Evolutionary conservation across 1,284 basidiomycete species (phyloP).

Genomic region (Neolentinus lepideus): DNA sequence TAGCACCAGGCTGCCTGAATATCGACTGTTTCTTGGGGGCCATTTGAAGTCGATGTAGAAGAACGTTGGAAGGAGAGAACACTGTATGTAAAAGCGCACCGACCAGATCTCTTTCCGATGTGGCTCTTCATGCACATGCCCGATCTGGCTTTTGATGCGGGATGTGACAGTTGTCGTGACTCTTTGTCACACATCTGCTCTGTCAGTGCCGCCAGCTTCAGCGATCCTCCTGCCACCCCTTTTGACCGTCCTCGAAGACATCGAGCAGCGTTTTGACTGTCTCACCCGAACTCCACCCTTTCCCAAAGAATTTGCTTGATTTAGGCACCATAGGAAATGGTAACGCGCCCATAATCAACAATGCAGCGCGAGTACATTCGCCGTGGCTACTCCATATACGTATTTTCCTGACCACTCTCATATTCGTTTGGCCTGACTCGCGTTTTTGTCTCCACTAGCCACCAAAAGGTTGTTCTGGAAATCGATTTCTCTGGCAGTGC

Average conservation of each 20-base stretch:
- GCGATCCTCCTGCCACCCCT: too few species aligned
- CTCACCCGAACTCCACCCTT: too few species aligned
- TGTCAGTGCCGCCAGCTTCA: too few species aligned
- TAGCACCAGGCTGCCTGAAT: constrained; percentile 82
- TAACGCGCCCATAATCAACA: not conserved
- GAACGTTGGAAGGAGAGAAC: not conserved
- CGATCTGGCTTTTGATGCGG: not conserved
- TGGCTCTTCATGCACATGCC: too few species aligned
- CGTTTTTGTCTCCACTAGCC: constrained; percentile 70
- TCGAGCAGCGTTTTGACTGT: too few species aligned
- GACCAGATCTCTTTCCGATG: too few species aligned
- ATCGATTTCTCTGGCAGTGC: constrained; percentile 78
- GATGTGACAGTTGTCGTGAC: not conserved
- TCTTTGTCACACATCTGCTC: not conserved
- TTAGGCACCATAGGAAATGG: not conserved
- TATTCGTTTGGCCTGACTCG: constrained; percentile 25
- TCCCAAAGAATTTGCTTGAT: too few species aligned
- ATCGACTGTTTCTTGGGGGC: constrained; percentile 61
- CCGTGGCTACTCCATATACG: constrained; percentile 83
- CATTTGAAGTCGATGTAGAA: constrained; percentile 23
- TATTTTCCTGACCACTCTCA: constrained; percentile 27
- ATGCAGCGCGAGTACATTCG: constrained; percentile 71
- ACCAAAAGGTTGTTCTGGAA: constrained; percentile 89
- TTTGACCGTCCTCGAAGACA: too few species aligned
- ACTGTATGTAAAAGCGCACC: not conserved